phyloP scores from a whole-genome alignment of 257 asterid genomes.

The Asclepias syriaca region DNA sequence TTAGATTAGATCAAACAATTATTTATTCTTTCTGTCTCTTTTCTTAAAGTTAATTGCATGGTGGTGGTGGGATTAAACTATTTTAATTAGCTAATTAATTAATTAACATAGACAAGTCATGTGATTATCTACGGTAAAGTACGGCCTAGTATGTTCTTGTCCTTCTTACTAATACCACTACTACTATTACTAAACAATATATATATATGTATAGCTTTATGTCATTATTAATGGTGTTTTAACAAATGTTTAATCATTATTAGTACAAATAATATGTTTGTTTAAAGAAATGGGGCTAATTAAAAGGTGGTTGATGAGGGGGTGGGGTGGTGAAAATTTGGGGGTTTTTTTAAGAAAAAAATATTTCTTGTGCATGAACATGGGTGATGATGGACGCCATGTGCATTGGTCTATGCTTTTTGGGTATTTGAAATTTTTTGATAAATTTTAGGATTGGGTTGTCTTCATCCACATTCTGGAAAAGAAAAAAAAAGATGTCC shows the following conservation, averaged over 20 bases:
- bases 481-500: neutral
- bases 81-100: slow-evolving; percentile 2
- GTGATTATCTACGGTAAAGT: slow-evolving; percentile 46
- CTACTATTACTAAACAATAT: neutral
- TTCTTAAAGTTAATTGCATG: too few relatives aligned
- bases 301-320: neutral
- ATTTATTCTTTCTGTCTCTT: too few relatives aligned
- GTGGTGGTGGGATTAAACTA: too few relatives aligned
- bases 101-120: slow-evolving; percentile 21
- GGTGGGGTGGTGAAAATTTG: too few relatives aligned
- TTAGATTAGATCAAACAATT: too few relatives aligned
- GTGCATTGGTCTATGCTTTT: slow-evolving; percentile 35
- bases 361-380: slow-evolving; percentile 31
- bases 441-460: neutral
- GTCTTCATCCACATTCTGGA: neutral
- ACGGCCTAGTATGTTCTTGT: slow-evolving; percentile 26
- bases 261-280: neutral
- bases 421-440: slow-evolving; percentile 1
- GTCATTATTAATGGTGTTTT: neutral
- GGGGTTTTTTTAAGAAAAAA: too few relatives aligned
- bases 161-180: too few relatives aligned
- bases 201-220: neutral
- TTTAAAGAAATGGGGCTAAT: too few relatives aligned
- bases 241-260: neutral
- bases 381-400: slow-evolving; percentile 52